These are phyloP conservation scores for Syzygium oleosum DNA, from an alignment of 345 rosid genomes.

Conservation along the genomic window DNA sequence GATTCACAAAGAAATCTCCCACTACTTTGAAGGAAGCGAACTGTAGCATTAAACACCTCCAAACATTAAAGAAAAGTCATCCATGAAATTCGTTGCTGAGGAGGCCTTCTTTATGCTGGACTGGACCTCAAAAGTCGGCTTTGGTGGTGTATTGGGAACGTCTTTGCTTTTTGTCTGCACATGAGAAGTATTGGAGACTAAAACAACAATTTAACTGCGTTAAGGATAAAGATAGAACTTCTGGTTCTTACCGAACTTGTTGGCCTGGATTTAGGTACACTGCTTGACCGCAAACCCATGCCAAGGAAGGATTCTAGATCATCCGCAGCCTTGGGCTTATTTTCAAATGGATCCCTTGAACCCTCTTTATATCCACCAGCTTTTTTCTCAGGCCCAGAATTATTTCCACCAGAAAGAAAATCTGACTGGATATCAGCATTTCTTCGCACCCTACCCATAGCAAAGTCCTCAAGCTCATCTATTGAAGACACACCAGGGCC, in stretches of 20 bases:
- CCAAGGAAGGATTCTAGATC: slow-evolving; percentile 61
- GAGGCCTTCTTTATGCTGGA: slow-evolving; percentile 52
- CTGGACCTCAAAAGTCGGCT: slow-evolving; percentile 33
- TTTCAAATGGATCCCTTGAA: slow-evolving; percentile 30
- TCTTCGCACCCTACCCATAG: slow-evolving; percentile 36
- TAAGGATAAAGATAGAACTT: neutral
- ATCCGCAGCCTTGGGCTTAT: slow-evolving; percentile 32
- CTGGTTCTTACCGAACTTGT: slow-evolving; percentile 37
- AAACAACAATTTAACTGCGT: neutral
- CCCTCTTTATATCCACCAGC: slow-evolving; percentile 51
- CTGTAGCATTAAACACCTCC: slow-evolving; percentile 36
- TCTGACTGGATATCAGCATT: slow-evolving; percentile 13
- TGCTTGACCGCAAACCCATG: slow-evolving; percentile 48
- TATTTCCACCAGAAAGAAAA: slow-evolving; percentile 4
- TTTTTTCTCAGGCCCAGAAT: slow-evolving; percentile 5
- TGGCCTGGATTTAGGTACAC: slow-evolving; percentile 63
- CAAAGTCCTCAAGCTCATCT: slow-evolving; percentile 76
- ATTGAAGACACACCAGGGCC: slow-evolving; percentile 39
- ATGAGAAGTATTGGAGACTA: slow-evolving; percentile 11
- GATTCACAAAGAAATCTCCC: neutral
- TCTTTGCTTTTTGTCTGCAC: slow-evolving; percentile 25
- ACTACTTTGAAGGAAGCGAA: neutral
- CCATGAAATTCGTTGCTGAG: slow-evolving; percentile 38
- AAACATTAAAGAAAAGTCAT: slow-evolving; percentile 66
- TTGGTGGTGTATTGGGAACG: slow-evolving; percentile 20